Evolutionary conservation across 345 rosid genomes (phyloP).

Genomic region (Eucalyptus melliodora): DNA sequence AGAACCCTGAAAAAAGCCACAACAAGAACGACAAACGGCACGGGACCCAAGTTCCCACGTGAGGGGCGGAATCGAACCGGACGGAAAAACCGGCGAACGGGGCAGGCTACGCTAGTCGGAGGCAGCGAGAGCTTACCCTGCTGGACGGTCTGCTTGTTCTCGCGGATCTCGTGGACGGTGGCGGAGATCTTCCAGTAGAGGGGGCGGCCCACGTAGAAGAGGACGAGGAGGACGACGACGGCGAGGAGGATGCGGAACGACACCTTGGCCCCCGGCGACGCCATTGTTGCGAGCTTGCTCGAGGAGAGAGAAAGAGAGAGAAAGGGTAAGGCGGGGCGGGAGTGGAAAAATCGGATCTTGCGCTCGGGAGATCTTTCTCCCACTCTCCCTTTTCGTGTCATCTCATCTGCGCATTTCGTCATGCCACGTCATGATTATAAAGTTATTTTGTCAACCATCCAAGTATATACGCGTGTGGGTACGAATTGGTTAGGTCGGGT

Average conservation of each 20-base stretch:
- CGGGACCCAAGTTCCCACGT: neutral
- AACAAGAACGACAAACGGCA: neutral
- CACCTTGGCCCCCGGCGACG: conserved; percentile 27
- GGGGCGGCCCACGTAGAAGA: conserved; percentile 75
- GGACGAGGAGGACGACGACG: conserved; percentile 11
- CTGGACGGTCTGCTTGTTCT: conserved; percentile 69
- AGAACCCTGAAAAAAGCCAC: conserved; percentile 25
- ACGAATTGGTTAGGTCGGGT: no score
- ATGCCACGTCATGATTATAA: neutral
- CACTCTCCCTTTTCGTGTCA: neutral
- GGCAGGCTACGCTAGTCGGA: neutral
- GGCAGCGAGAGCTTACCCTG: conserved; percentile 20
- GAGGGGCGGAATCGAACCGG: neutral
- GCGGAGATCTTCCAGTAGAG: conserved; percentile 94
- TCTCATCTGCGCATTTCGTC: neutral
- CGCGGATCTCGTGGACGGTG: conserved; percentile 79
- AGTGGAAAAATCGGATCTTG: neutral
- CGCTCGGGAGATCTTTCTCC: neutral
- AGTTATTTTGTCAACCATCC: neutral
- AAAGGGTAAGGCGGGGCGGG: neutral
- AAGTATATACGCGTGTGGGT: no score
- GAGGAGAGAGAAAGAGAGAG: neutral
- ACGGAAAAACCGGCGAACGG: neutral
- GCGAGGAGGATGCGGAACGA: conserved; percentile 23
- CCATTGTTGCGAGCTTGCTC: neutral